A percentile compares a stretch with the other conserved stretches of the same genome.
Evolutionary conservation across 495 filamentous ascomycete genomes (phyloP).

Genomic region (Penicillium atrosanguineum): DNA sequence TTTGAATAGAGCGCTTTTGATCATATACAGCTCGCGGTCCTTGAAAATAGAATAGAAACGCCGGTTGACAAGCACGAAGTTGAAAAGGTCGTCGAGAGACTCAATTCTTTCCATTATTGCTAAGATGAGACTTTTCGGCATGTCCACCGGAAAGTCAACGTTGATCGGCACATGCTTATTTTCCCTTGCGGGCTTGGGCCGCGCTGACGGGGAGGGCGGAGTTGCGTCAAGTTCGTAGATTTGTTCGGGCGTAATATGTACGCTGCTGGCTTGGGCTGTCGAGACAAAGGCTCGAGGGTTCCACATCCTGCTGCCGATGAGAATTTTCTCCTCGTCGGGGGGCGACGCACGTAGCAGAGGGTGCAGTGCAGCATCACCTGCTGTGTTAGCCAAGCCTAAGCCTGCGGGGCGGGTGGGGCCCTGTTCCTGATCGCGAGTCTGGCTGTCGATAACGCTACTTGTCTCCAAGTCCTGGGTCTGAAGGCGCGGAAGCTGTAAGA

Average conservation of each 20-base stretch:
- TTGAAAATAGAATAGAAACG: conserved; percentile 64
- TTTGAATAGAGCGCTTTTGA: conserved; percentile 52
- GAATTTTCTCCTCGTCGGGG: conserved; percentile 24
- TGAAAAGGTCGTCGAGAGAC: conserved; percentile 58
- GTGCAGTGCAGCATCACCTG: not conserved
- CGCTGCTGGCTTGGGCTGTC: conserved; percentile 20
- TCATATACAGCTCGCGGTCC: conserved; percentile 53
- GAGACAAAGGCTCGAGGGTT: conserved; percentile 13
- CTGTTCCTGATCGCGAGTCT: not conserved
- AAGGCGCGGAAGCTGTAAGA: conserved; percentile 36
- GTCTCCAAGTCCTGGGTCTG: conserved; percentile 28
- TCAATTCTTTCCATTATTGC: conserved; percentile 49
- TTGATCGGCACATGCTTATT: not conserved
- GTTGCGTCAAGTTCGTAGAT: conserved; percentile 41
- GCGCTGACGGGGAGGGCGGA: conserved; percentile 23
- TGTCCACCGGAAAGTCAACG: conserved; percentile 32
- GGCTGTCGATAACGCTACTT: conserved; percentile 9
- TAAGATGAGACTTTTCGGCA: conserved; percentile 50
- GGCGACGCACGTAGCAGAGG: not conserved
- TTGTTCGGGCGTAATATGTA: conserved; percentile 19
- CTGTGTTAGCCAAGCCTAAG: not conserved
- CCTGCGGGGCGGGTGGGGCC: conserved; percentile 2
- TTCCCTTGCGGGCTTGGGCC: conserved; percentile 4
- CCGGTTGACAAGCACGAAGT: conserved; percentile 52
- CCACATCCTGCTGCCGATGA: conserved; percentile 20